Evolutionary conservation across 106 monocot genomes (phyloP).

Genomic region (Chionographis japonica): DNA sequence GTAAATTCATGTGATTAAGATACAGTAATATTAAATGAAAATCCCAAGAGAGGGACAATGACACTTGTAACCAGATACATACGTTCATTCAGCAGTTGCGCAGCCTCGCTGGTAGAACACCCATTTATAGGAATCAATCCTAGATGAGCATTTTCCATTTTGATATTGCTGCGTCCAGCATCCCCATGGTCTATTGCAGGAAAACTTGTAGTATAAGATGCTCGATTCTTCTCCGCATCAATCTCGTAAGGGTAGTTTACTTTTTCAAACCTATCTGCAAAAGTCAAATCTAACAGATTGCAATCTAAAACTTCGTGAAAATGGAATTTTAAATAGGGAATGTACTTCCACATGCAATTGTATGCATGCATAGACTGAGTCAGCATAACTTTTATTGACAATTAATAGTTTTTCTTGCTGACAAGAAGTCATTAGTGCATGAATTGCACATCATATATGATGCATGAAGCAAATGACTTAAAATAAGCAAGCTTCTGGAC

Average conservation of each 20-base stretch:
- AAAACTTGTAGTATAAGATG: slow-evolving; percentile 45
- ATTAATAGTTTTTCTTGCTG: too few species aligned
- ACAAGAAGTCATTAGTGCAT: too few species aligned
- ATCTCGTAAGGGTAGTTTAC: slow-evolving; percentile 43
- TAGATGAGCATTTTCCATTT: slow-evolving; percentile 27
- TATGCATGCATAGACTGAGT: too few species aligned
- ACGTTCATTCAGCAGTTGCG: slow-evolving; percentile 69
- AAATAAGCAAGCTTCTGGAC: too few species aligned
- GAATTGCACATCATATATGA: too few species aligned
- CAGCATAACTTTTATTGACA: too few species aligned
- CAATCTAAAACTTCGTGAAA: too few species aligned
- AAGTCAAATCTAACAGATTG: not conserved
- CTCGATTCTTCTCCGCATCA: slow-evolving; percentile 57
- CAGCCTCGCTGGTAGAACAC: slow-evolving; percentile 50
- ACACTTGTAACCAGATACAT: slow-evolving; percentile 17
- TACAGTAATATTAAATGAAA: not conserved
- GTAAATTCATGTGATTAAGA: not conserved
- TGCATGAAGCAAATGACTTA: too few species aligned
- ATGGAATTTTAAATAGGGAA: too few species aligned
- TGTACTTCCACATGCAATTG: too few species aligned
- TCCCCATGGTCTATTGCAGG: slow-evolving; percentile 35
- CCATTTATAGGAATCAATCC: slow-evolving; percentile 54
- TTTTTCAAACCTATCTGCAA: slow-evolving; percentile 58
- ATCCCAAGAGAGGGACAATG: not conserved
- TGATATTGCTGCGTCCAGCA: slow-evolving; percentile 20